Percentiles rank a stretch among this genome's conserved stretches.
phyloP scores from a whole-genome alignment of 495 filamentous ascomycete species.

The Astrothelium subdiscretum region DNA sequence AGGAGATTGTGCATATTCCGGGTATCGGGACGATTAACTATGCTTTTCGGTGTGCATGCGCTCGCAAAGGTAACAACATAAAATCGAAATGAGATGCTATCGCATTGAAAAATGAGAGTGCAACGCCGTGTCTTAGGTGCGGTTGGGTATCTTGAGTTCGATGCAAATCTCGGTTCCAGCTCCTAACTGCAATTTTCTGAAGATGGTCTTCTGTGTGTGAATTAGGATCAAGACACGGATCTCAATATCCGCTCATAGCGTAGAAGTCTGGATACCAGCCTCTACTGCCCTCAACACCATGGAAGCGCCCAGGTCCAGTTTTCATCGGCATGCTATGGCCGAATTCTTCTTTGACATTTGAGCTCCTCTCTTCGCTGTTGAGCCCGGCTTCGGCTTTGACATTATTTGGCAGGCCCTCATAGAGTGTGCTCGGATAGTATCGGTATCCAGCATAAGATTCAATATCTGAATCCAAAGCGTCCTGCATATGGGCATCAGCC shows the following conservation, averaged over 20 bases:
- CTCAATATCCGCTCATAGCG: conserved; percentile 3
- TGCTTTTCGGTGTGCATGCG: background rate
- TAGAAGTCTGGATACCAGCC: conserved; percentile 23
- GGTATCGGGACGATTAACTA: background rate
- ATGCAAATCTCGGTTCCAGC: background rate
- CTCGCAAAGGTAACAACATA: background rate
- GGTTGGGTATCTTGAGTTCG: background rate
- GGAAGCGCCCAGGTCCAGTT: conserved; percentile 21
- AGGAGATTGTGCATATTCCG: background rate
- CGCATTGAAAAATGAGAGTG: background rate
- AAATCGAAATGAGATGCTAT: background rate
- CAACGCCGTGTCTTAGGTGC: too few relatives aligned
- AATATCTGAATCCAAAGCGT: conserved; percentile 20
- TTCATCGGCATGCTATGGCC: conserved; percentile 13
- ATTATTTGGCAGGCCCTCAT: conserved; percentile 15
- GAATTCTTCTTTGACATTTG: conserved; percentile 25
- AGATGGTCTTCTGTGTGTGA: background rate
- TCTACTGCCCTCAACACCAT: conserved; percentile 25
- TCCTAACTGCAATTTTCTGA: background rate
- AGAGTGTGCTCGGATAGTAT: conserved; percentile 25
- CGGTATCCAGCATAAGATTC: conserved; percentile 21
- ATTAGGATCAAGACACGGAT: background rate
- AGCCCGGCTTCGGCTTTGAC: conserved; percentile 7
- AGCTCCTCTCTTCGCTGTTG: conserved; percentile 8
- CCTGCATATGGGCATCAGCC: conserved; percentile 21